phyloP scores from a whole-genome alignment of 768 basidiomycete species.

The Cystofilobasidium capitatum region DNA sequence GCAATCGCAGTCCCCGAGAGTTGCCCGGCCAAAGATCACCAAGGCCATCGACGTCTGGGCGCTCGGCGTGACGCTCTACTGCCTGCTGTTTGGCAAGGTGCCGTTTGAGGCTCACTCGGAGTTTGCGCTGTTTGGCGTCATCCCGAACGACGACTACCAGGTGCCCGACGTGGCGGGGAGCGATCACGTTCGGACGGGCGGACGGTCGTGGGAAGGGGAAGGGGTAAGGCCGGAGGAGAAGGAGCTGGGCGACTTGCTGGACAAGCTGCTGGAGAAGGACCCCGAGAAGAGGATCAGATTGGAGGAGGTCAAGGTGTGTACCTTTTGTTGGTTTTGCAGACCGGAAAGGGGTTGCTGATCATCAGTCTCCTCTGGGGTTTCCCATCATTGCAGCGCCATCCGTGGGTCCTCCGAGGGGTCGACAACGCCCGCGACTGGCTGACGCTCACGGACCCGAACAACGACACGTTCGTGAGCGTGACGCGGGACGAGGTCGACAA shows the following conservation, averaged over 20 bases:
- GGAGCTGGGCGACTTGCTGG: constrained; percentile 61
- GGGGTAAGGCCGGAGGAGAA: constrained; percentile 45
- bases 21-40: constrained; percentile 51
- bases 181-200: constrained; percentile 57
- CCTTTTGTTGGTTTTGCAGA: background rate
- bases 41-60: constrained; percentile 98
- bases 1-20: background rate
- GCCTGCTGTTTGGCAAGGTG: constrained; percentile 75
- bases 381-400: constrained; percentile 31
- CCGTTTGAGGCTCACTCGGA: constrained; percentile 68
- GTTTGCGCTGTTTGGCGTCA: constrained; percentile 67
- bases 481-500: constrained; percentile 66
- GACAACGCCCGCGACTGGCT: constrained; percentile 63
- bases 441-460: constrained; percentile 49
- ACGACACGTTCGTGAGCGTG: constrained; percentile 49
- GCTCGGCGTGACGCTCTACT: constrained; percentile 88
- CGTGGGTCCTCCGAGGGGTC: constrained; percentile 63
- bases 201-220: constrained; percentile 40
- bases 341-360: background rate
- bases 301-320: constrained; percentile 66
- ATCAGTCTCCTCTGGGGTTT: background rate
- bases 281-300: constrained; percentile 62
- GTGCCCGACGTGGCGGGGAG: constrained; percentile 61
- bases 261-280: constrained; percentile 72
- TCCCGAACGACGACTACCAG: constrained; percentile 65